Evolutionary conservation across 495 filamentous ascomycete genomes (phyloP).

Genomic region (Elaphomyces granulatus): DNA sequence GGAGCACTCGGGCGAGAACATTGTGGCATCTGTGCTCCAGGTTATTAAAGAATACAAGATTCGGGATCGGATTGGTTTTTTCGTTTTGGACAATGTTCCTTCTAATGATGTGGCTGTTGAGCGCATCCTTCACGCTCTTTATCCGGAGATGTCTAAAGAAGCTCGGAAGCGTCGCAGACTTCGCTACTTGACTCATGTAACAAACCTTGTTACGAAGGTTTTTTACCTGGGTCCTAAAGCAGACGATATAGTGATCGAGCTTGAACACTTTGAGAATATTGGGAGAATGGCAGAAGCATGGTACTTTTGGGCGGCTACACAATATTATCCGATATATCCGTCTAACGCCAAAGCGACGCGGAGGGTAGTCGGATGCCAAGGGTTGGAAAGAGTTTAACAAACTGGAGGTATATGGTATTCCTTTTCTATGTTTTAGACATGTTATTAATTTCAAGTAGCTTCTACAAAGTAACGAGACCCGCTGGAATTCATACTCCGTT

Average conservation of each 20-base stretch:
- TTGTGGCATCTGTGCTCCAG: too few relatives aligned
- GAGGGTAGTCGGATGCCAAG: not conserved
- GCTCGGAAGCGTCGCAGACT: not conserved
- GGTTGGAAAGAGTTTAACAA: not conserved
- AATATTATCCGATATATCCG: not conserved
- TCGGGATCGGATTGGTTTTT: too few relatives aligned
- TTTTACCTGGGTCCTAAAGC: not conserved
- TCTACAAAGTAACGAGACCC: not conserved
- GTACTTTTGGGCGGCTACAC: too few relatives aligned
- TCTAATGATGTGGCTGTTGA: not conserved
- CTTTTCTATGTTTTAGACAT: not conserved
- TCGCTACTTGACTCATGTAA: not conserved
- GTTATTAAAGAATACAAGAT: too few relatives aligned
- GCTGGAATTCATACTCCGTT: not conserved
- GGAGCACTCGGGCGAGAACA: too few relatives aligned
- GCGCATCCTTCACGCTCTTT: not conserved
- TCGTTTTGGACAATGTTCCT: too few relatives aligned
- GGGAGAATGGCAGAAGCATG: not conserved
- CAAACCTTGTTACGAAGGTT: not conserved
- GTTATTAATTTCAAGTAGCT: not conserved
- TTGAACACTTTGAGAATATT: not conserved
- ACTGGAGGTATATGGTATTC: not conserved
- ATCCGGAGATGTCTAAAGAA: not conserved
- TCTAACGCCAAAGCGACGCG: not conserved
- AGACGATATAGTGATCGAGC: not conserved